phyloP scores from a whole-genome alignment of 352 stramenopile genomes.

The Phytophthora agathidicida region DNA sequence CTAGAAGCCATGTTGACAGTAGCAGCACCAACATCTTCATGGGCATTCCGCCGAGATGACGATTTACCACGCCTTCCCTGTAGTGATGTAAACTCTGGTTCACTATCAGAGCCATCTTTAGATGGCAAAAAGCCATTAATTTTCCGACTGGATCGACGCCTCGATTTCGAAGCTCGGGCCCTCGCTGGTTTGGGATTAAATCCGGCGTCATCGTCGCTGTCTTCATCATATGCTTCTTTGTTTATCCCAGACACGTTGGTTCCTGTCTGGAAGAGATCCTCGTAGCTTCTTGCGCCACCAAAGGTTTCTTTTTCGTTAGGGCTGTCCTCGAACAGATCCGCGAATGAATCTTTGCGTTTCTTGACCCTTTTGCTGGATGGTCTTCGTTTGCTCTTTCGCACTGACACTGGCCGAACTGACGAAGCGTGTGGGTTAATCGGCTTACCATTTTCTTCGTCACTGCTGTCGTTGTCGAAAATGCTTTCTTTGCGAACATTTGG shows the following conservation, averaged over 20 bases:
- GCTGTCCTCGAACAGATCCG: constrained; percentile 72
- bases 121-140: constrained; percentile 7
- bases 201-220: constrained; percentile 19
- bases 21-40: constrained; percentile 2
- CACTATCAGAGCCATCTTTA: constrained; percentile 15
- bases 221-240: constrained; percentile 30
- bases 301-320: constrained; percentile 26
- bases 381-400: constrained; percentile 16
- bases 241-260: constrained; percentile 1
- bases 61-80: constrained; percentile 20
- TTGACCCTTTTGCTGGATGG: constrained; percentile 21
- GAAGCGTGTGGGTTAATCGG: constrained; percentile 13
- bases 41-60: constrained; percentile 3
- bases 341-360: constrained; percentile 74
- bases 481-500: constrained; percentile 56
- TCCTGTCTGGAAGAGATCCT: constrained; percentile 55
- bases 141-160: constrained; percentile 24
- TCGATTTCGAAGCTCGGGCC: constrained; percentile 7
- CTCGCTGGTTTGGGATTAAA: constrained; percentile 7
- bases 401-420: constrained; percentile 1
- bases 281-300: constrained; percentile 48
- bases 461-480: constrained; percentile 76
- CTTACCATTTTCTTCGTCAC: constrained; percentile 46
- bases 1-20: neutral
- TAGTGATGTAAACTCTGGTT: constrained; percentile 25